A percentile compares a stretch with the other conserved stretches of the same genome.
These are phyloP conservation scores for Sporothrix brasiliensis DNA, from an alignment of 2,329 filamentous ascomycete genomes.

Conservation along the genomic window DNA sequence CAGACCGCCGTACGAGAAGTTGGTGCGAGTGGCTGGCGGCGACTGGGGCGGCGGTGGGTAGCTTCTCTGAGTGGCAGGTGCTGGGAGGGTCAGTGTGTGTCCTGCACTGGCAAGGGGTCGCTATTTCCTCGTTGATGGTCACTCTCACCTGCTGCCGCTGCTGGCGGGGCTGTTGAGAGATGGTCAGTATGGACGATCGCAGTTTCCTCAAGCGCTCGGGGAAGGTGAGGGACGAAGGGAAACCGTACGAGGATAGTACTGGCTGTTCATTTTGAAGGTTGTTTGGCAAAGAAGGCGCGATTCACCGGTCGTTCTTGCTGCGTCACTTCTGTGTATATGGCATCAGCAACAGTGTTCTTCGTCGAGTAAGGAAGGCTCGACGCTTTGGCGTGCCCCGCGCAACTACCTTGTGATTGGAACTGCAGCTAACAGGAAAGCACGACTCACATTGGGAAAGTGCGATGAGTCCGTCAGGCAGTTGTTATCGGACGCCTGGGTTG, in stretches of 20 bases:
- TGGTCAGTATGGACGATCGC: slow-evolving; percentile 28
- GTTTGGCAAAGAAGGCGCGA: slow-evolving; percentile 9
- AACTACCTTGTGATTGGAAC: background rate
- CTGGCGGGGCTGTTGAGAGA: slow-evolving; percentile 37
- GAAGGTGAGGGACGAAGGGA: background rate
- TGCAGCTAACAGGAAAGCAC: background rate
- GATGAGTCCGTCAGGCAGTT: background rate
- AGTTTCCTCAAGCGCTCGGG: background rate
- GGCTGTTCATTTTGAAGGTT: slow-evolving; percentile 34
- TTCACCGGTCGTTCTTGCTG: slow-evolving; percentile 11
- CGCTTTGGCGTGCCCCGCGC: background rate
- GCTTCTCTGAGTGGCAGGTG: slow-evolving; percentile 37
- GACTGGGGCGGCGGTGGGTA: slow-evolving; percentile 46
- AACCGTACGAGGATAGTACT: slow-evolving; percentile 40
- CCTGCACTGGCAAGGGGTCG: no score
- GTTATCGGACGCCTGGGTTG: background rate
- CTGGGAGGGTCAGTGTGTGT: slow-evolving; percentile 24
- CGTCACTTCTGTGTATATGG: background rate
- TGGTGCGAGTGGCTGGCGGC: slow-evolving; percentile 44
- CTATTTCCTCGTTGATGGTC: background rate
- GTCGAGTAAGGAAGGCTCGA: background rate
- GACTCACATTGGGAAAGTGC: slow-evolving; percentile 3
- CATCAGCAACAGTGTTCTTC: background rate
- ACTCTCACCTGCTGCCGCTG: slow-evolving; percentile 30
- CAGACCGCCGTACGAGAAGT: slow-evolving; percentile 43